Conservation (phyloP, 2,329 filamentous ascomycete genomes). For the Phyllosticta citriasiana region DNA sequence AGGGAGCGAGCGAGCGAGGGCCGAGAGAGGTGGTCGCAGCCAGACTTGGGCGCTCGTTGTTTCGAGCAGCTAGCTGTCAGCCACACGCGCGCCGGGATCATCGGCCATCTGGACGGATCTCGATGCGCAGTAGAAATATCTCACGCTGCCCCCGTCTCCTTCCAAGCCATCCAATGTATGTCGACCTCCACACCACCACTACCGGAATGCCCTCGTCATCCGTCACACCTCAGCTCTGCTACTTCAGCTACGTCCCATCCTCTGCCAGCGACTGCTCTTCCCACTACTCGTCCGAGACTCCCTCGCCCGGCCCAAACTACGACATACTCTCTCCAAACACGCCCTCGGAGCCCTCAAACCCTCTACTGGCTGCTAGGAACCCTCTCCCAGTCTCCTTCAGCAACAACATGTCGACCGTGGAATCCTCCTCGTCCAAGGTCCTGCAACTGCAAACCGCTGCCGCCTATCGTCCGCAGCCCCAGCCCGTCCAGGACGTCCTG, state of each 20-base stretch:
- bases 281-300: constrained; percentile 26
- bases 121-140: neutral
- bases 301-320: constrained; percentile 15
- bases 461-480: constrained; percentile 22
- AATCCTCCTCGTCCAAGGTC: constrained; percentile 18
- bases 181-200: neutral
- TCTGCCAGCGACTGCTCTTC: neutral
- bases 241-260: constrained; percentile 23
- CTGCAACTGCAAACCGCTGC: constrained; percentile 30
- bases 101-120: neutral
- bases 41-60: neutral
- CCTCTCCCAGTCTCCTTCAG: constrained; percentile 1
- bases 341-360: constrained; percentile 23
- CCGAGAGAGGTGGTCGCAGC: too few relatives aligned
- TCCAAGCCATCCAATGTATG: neutral
- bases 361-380: constrained; percentile 24
- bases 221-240: constrained; percentile 17
- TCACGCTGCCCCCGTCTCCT: neutral
- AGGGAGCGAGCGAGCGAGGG: too few relatives aligned
- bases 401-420: constrained; percentile 16
- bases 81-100: neutral
- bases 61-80: neutral
- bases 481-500: constrained; percentile 13
- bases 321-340: constrained; percentile 16
- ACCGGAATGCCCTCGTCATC: constrained; percentile 9